Evolutionary conservation across 2,329 filamentous ascomycete species (phyloP), one percentile per base, ranked within the genome.

Genomic region (Aspergillus latus): DNA sequence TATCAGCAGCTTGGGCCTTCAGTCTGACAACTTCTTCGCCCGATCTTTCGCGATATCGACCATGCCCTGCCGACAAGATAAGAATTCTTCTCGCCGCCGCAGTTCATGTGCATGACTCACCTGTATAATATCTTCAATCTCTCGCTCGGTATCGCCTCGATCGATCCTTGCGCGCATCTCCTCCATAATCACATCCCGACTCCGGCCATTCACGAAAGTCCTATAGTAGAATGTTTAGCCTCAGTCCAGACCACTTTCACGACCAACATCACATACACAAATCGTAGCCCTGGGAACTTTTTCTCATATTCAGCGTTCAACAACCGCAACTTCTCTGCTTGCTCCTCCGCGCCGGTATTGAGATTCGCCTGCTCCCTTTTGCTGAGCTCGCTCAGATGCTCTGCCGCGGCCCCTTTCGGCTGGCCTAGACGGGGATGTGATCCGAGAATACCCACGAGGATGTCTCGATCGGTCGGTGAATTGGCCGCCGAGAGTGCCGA

Each of bases 11-110:
- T 32, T 28, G 13, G 2, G 42, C 21, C 40, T 46, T 30, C 13
- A 46, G 8, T 49, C 54, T 21, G 36, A 68, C 39, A 90, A 72
- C 72, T 92, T 95, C 32, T 74, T 72, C 1, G 88, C 90, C 48
- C 92, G 83, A 67, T 96, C 90, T 50, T 84, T 83, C 30, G 92
- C 92, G 68, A 97, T 97, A 66, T 92, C 89, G 68, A 90, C 91
- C 90, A 97, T 96, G 40, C 92, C 92, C 88, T 91, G 10, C 11
- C n/a, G 21, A 45, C 30, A 46, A 13, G 43, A 39, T 40, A 42
- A 45, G 37, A 21, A 39, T 29, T 11, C 30, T 46, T 11, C 7
- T 7, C 15, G 11, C 29, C 4, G 4, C 10, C 15, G 13, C 21
- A 11, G 21, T 29, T 4, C 13, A 46, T 46, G 21, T 34, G 16